Evolutionary conservation across 78 protist species (phyloP).

Genomic region (Tieghemostelium lacteum): DNA sequence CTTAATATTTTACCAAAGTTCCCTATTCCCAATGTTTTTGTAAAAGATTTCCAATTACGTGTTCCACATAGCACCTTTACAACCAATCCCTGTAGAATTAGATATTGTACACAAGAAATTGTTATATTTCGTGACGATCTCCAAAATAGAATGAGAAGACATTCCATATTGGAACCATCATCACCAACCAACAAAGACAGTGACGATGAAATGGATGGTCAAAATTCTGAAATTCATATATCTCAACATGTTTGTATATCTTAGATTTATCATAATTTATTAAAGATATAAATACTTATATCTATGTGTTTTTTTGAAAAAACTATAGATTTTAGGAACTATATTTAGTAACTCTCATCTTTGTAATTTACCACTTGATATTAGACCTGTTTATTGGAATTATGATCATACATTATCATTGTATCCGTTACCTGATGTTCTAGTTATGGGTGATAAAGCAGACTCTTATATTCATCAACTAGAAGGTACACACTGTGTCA

Average conservation of each 20-base stretch:
- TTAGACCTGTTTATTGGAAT: constrained; percentile 84
- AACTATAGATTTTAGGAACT: constrained; percentile 27
- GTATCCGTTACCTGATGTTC: constrained; percentile 83
- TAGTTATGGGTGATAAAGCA: constrained; percentile 69
- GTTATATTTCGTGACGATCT: constrained; percentile 83
- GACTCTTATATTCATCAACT: constrained; percentile 6
- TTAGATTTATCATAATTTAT: neutral
- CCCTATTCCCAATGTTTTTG: neutral
- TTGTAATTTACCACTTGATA: constrained; percentile 74
- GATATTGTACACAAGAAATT: constrained; percentile 82
- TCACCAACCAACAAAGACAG: no score
- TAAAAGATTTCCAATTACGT: neutral
- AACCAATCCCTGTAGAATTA: constrained; percentile 82
- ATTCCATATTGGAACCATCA: constrained; percentile 62
- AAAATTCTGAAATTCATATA: neutral
- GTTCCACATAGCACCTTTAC: constrained; percentile 42
- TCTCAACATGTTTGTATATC: constrained; percentile 44
- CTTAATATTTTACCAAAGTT: constrained; percentile 25
- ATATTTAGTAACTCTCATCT: constrained; percentile 80
- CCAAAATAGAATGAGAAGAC: constrained; percentile 70
- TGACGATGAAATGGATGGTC: no score
- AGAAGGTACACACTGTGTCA: constrained; percentile 17
- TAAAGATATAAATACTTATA: neutral
- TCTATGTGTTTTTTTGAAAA: neutral
- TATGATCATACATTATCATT: constrained; percentile 80